A percentile compares a stretch with the other conserved stretches of the same genome.
Evolutionary conservation across 2,329 filamentous ascomycete species (phyloP).

Genomic region (Cytospora leucostoma): DNA sequence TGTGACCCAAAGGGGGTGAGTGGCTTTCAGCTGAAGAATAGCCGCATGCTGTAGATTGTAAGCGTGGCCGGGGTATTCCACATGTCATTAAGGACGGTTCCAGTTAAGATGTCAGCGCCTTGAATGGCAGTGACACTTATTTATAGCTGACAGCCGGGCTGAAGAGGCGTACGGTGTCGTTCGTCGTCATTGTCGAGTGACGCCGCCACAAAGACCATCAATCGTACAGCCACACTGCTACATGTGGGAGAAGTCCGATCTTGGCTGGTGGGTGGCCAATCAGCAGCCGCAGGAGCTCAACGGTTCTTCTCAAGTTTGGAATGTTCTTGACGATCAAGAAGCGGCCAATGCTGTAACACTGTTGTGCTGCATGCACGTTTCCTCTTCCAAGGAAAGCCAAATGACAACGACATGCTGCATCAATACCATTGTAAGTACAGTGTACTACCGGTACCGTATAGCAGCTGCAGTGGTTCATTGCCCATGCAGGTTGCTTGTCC

Average conservation of each 20-base stretch:
- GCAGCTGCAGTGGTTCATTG: too few relatives aligned
- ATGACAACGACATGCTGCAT: too few relatives aligned
- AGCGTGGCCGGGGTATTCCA: not conserved
- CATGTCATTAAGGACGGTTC: not conserved
- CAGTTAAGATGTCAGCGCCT: not conserved
- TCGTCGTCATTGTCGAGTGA: not conserved
- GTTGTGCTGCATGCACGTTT: too few relatives aligned
- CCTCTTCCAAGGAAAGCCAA: too few relatives aligned
- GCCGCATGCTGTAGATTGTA: too few relatives aligned
- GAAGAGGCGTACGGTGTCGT: not conserved
- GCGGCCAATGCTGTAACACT: not conserved
- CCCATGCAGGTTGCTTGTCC: too few relatives aligned
- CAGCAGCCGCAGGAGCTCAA: not conserved
- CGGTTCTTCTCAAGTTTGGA: not conserved
- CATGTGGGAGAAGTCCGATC: not conserved
- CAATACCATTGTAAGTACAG: too few relatives aligned
- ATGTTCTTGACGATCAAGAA: not conserved
- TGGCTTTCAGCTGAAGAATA: too few relatives aligned
- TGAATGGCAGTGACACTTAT: not conserved
- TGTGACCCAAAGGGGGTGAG: too few relatives aligned
- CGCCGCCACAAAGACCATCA: not conserved
- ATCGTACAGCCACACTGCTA: not conserved
- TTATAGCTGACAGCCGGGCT: not conserved
- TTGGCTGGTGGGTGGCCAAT: not conserved
- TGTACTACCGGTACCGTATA: too few relatives aligned